Evolutionary conservation across 495 filamentous ascomycete species (phyloP), one percentile per base, ranked within the genome.

Genomic region (Tuber calosporum): DNA sequence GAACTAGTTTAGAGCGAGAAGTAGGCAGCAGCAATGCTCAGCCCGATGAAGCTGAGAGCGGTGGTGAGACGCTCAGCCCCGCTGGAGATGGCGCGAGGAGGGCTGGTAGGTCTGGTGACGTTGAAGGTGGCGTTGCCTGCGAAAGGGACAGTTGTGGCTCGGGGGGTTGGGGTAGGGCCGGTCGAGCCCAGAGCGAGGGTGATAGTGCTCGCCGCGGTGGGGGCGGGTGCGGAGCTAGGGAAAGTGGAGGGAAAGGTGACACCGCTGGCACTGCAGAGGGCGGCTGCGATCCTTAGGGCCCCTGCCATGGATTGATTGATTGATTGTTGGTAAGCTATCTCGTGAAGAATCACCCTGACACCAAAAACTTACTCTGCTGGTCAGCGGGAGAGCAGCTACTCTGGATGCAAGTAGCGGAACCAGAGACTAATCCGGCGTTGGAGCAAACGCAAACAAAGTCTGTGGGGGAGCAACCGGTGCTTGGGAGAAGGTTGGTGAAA

Each of bases 391-490:
- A 8, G 53, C 79, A 81, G 34, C 0, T 4, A 0, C 0, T 0
- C 48, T 58, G 67, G 36, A 81, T 74, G 66, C 75, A 76, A 17
- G n/a, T 22, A 30, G 43, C 69, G 36, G 75, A 66, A 1, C 9
- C 8, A 38, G 19, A 45, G 9, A 81, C 45, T 69, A 80, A 80
- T 1, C 34, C 9, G 38, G n/a, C 17, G 34, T 67, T 67, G 39
- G 45, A 70, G 41, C 79, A 81, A 68, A 72, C 62, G 36, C 79
- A 81, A 53, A 38, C 4, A 62, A 78, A 69, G 70, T 81, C 37
- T 30, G 73, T 73, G 41, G 58, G 8, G 30, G 4, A 22, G 66
- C 79, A 81, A 11, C 11, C 15, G 4, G 75, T 80, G n/a, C 39
- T 20, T n/a, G 11, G 2, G 26, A 80, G 62, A 83, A 41, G 42